Base-by-base conservation (phyloP, 257 asterid genomes). In the Ballota nigra region DNA sequence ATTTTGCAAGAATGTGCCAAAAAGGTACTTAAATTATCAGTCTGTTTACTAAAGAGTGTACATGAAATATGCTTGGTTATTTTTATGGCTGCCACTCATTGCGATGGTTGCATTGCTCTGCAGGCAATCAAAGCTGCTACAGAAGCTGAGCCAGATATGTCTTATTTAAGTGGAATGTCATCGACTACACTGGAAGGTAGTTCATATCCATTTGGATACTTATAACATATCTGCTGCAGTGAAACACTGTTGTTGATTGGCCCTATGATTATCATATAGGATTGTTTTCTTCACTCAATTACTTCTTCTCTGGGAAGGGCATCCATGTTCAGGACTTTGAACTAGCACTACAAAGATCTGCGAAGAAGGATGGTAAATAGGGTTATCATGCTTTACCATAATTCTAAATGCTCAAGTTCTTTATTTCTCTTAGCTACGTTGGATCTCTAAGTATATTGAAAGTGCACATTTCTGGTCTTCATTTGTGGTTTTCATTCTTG, bases 121-220 rank as follows among this genome's bases (percentile, higher is more conserved):
- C 71, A 95, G 99, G 99, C 98, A 68, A 80, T 91, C 77, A 84
- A 43, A 88, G 84, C 80, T 82, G 93, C 96, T 73, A 75, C 92
- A 75, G 99, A 92, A 67, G 92, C 92, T 66, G 96, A 88, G 75
- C 81, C 82, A 51, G 90, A 62, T 59, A 43, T 75, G 66, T 68
- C 92, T 72, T 81, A 83, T 83, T 82, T 95, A 71, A 95, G 87
- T 78, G 99, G 96, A 82, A 78, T 81, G 86, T 85, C 96, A 70
- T 83, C 92, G 63, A 81, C 75, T 38, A 76, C 81, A 70, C 80
- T 95, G 63, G 96, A 87, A 88, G 98, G 99, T 77, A 73, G 9
- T 40, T 73, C 55, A 77, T 40, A 38, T 81, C 81, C 29, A 61
- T 65, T 57, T 41, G 65, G 64, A 63, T 70, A 33, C 56, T 66